Conservation (phyloP, 139 green algal genomes). For the Chlorella sp. region DNA sequence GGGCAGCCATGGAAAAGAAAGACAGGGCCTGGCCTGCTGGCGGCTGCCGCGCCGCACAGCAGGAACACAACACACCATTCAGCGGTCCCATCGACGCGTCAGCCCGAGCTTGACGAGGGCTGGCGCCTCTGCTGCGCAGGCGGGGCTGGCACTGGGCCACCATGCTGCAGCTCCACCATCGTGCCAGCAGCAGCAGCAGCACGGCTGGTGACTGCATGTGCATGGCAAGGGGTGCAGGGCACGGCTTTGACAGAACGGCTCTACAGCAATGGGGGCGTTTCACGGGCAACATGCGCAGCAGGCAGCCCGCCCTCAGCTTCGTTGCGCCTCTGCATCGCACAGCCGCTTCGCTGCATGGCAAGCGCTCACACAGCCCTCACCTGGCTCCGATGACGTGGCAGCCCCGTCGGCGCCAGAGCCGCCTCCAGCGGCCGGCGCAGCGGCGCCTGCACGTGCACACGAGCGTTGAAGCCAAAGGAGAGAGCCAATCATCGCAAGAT, state of each 20-base stretch:
- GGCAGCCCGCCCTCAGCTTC: not conserved
- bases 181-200: no score
- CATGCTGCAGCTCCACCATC: not conserved
- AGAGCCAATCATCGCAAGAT: not conserved
- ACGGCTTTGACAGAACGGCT: not conserved
- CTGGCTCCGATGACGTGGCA: no score
- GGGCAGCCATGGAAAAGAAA: no score
- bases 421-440: no score
- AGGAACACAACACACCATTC: no score
- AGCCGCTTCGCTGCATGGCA: not conserved
- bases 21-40: no score
- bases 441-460: not conserved
- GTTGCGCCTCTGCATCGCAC: not conserved
- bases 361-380: not conserved
- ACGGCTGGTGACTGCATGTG: not conserved
- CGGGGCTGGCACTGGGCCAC: not conserved
- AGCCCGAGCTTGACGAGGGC: not conserved
- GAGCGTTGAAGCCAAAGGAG: not conserved
- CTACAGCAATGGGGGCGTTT: not conserved
- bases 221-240: not conserved
- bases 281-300: slow-evolving; percentile 1
- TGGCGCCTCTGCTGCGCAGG: not conserved
- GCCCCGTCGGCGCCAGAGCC: no score
- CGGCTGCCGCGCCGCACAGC: no score
- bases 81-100: no score